A percentile compares a stretch with the other conserved stretches of the same genome.
Conservation (phyloP, 352 stramenopile genomes). For the Phytophthora hibernalis region DNA sequence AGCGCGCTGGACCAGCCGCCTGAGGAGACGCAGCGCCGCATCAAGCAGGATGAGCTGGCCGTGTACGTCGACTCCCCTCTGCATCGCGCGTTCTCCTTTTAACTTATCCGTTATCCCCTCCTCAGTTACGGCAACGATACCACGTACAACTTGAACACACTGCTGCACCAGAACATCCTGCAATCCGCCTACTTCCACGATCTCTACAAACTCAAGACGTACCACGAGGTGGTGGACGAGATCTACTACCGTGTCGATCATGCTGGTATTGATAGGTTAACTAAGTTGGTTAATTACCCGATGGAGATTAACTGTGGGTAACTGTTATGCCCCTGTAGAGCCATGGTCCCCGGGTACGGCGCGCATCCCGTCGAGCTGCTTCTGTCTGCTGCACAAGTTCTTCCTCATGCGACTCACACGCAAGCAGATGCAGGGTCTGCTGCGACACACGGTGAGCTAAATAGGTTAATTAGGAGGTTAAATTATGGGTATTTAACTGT, state of each 20-base stretch:
- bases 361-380: constrained; percentile 94
- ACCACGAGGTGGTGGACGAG: constrained; percentile 96
- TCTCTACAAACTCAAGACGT: constrained; percentile 94
- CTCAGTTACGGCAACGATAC: constrained; percentile 84
- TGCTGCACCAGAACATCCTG: constrained; percentile 96
- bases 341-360: constrained; percentile 92
- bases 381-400: constrained; percentile 97
- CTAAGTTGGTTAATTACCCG: neutral
- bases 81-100: constrained; percentile 1
- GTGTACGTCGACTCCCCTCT: constrained; percentile 55
- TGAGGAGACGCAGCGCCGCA: constrained; percentile 57
- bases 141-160: constrained; percentile 97
- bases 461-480: constrained; percentile 8
- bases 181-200: constrained; percentile 96
- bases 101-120: constrained; percentile 9
- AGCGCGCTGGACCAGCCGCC: constrained; percentile 33
- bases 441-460: constrained; percentile 84
- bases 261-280: constrained; percentile 51
- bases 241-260: constrained; percentile 92
- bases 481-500: constrained; percentile 22
- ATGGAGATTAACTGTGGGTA: constrained; percentile 11
- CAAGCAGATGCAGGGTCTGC: constrained; percentile 96
- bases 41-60: constrained; percentile 82
- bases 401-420: constrained; percentile 96
- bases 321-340: constrained; percentile 72